phyloP scores from a whole-genome alignment of 1,284 basidiomycete species.

The Mrakiaceae sp. region DNA sequence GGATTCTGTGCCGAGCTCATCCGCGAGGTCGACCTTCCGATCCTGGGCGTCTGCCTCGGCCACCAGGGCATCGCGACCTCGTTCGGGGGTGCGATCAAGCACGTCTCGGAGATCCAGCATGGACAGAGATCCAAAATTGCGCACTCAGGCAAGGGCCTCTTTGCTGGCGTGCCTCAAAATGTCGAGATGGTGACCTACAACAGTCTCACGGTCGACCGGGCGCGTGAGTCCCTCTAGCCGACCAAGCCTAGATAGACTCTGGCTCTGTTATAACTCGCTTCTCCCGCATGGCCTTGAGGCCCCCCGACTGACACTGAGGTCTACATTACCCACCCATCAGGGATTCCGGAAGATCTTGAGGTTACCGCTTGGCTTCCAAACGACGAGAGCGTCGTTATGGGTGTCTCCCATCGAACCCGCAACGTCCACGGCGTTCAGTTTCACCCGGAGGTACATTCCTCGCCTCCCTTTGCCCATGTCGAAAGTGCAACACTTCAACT shows the following conservation, averaged over 20 bases:
- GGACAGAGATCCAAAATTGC: conserved; percentile 62
- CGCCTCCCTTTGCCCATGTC: neutral
- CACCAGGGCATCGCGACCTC: conserved; percentile 78
- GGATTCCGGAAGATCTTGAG: conserved; percentile 36
- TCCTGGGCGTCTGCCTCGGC: conserved; percentile 65
- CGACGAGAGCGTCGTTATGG: conserved; percentile 26
- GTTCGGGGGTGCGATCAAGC: conserved; percentile 49
- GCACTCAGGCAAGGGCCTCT: conserved; percentile 50
- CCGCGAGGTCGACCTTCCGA: conserved; percentile 23
- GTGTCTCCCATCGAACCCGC: conserved; percentile 44
- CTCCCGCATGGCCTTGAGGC: neutral
- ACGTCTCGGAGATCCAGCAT: conserved; percentile 43
- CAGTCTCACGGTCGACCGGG: conserved; percentile 39
- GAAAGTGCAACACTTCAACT: neutral
- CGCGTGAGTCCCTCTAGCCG: conserved; percentile 21
- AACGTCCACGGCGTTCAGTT: conserved; percentile 94
- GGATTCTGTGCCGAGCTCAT: conserved; percentile 33
- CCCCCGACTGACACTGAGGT: neutral
- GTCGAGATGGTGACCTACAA: conserved; percentile 74
- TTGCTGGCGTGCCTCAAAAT: conserved; percentile 39
- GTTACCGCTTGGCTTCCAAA: conserved; percentile 38
- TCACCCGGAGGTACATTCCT: conserved; percentile 58
- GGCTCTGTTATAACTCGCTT: neutral
- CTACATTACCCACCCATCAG: conserved; percentile 19
- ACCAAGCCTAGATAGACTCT: neutral